phyloP scores from a whole-genome alignment of 768 basidiomycete species.

The Kockovaella imperatae region DNA sequence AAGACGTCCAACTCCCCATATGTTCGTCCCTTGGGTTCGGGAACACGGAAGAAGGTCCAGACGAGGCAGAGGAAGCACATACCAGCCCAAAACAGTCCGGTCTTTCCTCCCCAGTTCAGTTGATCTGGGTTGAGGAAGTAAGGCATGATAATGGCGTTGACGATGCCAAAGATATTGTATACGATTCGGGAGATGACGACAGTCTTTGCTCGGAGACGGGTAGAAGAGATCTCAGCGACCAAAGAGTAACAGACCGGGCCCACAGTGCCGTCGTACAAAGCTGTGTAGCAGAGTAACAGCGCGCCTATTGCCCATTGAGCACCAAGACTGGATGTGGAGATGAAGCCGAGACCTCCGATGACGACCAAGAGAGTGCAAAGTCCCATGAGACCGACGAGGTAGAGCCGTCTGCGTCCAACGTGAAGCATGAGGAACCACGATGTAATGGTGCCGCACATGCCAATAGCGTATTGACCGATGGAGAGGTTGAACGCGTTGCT shows the following conservation, averaged over 20 bases:
- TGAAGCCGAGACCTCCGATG: constrained; percentile 43
- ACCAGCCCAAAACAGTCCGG: constrained; percentile 34
- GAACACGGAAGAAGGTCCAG: constrained; percentile 23
- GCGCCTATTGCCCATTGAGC: constrained; percentile 39
- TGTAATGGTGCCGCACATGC: constrained; percentile 20
- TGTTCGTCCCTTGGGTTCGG: constrained; percentile 16
- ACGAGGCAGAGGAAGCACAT: constrained; percentile 13
- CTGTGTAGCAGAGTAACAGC: constrained; percentile 42
- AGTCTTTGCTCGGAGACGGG: constrained; percentile 44
- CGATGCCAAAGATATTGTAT: constrained; percentile 23
- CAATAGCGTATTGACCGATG: constrained; percentile 33
- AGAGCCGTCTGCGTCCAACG: constrained; percentile 46
- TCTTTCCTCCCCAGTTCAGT: constrained; percentile 32
- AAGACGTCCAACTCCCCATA: constrained; percentile 43
- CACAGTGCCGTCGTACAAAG: constrained; percentile 38
- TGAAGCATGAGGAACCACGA: constrained; percentile 31
- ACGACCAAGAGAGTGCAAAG: constrained; percentile 38
- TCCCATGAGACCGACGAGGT: constrained; percentile 39
- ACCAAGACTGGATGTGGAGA: constrained; percentile 9
- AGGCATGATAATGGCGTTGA: constrained; percentile 18
- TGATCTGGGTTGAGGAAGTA: constrained; percentile 22
- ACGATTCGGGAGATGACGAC: constrained; percentile 19
- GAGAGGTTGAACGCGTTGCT: constrained; percentile 22
- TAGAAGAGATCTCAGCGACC: constrained; percentile 41
- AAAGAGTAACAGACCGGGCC: constrained; percentile 40